phyloP scores from a whole-genome alignment of 345 rosid genomes.

The Boechera stricta region DNA sequence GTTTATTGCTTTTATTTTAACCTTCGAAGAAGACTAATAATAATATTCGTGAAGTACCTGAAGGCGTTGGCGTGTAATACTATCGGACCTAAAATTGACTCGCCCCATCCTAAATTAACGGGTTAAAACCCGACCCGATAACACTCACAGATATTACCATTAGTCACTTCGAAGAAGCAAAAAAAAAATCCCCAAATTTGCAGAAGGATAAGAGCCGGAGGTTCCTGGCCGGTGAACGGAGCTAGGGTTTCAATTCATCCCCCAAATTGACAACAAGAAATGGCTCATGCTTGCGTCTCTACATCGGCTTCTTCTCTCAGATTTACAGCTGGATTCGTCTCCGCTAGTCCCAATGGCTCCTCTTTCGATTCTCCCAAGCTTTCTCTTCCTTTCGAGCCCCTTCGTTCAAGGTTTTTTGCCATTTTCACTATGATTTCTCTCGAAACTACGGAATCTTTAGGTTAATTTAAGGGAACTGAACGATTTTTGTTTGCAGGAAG shows the following conservation, averaged over 20 bases:
- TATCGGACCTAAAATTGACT: slow-evolving; percentile 33
- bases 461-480: slow-evolving; percentile 6
- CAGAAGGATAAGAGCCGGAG: slow-evolving; percentile 43
- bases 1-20: not conserved
- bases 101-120: slow-evolving; percentile 8
- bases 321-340: slow-evolving; percentile 53
- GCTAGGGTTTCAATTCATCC: slow-evolving; percentile 27
- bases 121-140: slow-evolving; percentile 40
- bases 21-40: no score
- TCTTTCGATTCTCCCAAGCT: slow-evolving; percentile 51
- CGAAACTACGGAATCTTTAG: slow-evolving; percentile 7
- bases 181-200: not conserved
- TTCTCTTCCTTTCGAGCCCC: slow-evolving; percentile 57
- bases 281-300: slow-evolving; percentile 73
- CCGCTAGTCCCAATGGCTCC: slow-evolving; percentile 59
- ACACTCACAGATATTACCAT: not conserved
- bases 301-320: slow-evolving; percentile 65
- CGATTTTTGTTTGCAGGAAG: slow-evolving; percentile 54
- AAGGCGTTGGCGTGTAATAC: slow-evolving; percentile 36
- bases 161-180: slow-evolving; percentile 21
- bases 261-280: not conserved
- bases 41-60: not conserved
- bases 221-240: slow-evolving; percentile 34
- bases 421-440: not conserved
- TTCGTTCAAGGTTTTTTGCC: slow-evolving; percentile 58